Percentiles rank a stretch among this genome's conserved stretches.
These are phyloP conservation scores for Pittosporum tobira DNA, from an alignment of 129 eudicot genomes.

Conservation along the genomic window DNA sequence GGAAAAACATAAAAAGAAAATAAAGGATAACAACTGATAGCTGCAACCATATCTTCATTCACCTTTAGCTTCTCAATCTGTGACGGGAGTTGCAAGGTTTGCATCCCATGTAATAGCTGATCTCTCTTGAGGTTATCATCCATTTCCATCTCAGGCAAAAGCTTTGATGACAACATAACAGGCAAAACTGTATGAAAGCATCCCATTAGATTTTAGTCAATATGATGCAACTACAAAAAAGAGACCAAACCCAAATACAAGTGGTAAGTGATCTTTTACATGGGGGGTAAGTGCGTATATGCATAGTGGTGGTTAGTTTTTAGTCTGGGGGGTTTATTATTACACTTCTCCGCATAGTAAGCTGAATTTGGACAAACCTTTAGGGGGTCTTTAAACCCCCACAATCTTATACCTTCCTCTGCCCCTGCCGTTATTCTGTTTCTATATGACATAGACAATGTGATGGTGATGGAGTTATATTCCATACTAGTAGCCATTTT, in stretches of 20 bases:
- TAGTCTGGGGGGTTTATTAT: no score
- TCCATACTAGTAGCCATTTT: neutral
- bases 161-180: constrained; percentile 93
- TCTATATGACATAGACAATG: no score
- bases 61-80: constrained; percentile 93
- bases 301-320: no score
- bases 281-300: no score
- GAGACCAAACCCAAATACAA: neutral
- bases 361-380: no score
- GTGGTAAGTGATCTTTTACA: neutral
- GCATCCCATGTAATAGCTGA: constrained; percentile 82
- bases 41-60: neutral
- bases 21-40: neutral
- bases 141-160: constrained; percentile 88
- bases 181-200: constrained; percentile 56
- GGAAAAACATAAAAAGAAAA: neutral
- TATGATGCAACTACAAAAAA: neutral
- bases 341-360: no score
- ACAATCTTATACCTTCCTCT: no score
- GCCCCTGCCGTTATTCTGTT: no score
- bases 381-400: no score
- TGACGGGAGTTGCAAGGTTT: constrained; percentile 50
- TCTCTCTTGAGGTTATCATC: constrained; percentile 83
- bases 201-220: neutral
- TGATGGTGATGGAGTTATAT: no score